A percentile compares a stretch with the other conserved stretches of the same genome.
phyloP scores from a whole-genome alignment of 345 rosid species.

The Hirschfeldia incana region DNA sequence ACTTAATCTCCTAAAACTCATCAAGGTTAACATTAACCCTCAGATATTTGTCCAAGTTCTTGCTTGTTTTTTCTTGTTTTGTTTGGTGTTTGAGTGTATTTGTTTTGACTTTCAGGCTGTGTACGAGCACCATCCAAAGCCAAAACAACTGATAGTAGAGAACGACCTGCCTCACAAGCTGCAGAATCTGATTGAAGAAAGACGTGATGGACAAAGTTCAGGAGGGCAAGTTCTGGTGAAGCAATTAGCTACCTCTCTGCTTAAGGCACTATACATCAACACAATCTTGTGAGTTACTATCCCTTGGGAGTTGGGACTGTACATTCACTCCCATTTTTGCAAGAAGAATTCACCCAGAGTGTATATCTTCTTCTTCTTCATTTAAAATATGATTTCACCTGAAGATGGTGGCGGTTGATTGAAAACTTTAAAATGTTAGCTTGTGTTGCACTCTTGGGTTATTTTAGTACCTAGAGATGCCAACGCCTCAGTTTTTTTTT shows the following conservation, averaged over 20 bases:
- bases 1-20: constrained; percentile 86
- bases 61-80: background rate
- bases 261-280: constrained; percentile 92
- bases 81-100: background rate
- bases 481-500: background rate
- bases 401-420: background rate
- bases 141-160: constrained; percentile 95
- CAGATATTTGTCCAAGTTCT: background rate
- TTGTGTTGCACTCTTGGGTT: background rate
- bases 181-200: constrained; percentile 85
- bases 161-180: constrained; percentile 86
- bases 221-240: constrained; percentile 97
- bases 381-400: background rate
- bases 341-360: constrained; percentile 9
- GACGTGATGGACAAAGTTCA: constrained; percentile 92
- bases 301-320: background rate
- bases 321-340: constrained; percentile 19
- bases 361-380: background rate
- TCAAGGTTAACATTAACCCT: constrained; percentile 55
- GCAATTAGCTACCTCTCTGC: constrained; percentile 97
- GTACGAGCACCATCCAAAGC: constrained; percentile 97
- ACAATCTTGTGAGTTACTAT: constrained; percentile 59
- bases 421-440: background rate
- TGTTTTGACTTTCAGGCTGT: constrained; percentile 58
- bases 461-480: background rate